Evolutionary conservation across 2,329 filamentous ascomycete species (phyloP), one percentile per base, ranked within the genome.

Genomic region (Dactylellina haptotyla): DNA sequence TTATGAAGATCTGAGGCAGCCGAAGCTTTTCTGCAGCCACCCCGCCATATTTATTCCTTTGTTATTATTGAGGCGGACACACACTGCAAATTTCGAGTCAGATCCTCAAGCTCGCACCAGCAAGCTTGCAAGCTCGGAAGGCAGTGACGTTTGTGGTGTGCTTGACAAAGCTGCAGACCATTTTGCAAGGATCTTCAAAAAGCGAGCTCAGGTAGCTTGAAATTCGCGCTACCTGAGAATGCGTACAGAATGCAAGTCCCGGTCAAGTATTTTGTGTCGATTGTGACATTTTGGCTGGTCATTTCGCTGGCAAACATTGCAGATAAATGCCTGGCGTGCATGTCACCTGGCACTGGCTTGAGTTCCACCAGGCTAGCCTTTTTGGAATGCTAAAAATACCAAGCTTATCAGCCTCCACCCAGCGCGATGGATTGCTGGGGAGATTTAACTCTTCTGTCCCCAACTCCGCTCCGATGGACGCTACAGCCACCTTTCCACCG

Each of bases 111-210:
- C 54, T 48, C 34, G 26, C 54, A 43, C 16, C 12, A 28, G 41
- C 39, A 51, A 45, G 39, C 64, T 48, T 50, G 30, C n/a, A 39
- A 53, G 64, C 50, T 43, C 16, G 53, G 66, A 59, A 45, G 45
- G 50, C 69, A 66, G 64, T 66, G 69, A 73, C 69, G 69, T 73
- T 66, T 53, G 59, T 61, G 61, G 61, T 61, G 67, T 58, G 69
- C 69, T 56, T 43, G 61, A 45, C 69, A 58, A 73, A 73, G 61
- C 61, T 73, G 56, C 54, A 66, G 41, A 59, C 48, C 45, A 39
- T n/a, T 25, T 50, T 53, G 48, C 67, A 72, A 56, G 67, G 67
- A 73, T 73, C 37, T 43, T 48, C 45, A 41, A 10, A 50, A 54
- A 30, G 48, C 39, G 50, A 34, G 12, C 32, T 34, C 46, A 71